Base-by-base conservation (phyloP, 805 yeast genomes). In the Schizosaccharomyces lindneri region DNA sequence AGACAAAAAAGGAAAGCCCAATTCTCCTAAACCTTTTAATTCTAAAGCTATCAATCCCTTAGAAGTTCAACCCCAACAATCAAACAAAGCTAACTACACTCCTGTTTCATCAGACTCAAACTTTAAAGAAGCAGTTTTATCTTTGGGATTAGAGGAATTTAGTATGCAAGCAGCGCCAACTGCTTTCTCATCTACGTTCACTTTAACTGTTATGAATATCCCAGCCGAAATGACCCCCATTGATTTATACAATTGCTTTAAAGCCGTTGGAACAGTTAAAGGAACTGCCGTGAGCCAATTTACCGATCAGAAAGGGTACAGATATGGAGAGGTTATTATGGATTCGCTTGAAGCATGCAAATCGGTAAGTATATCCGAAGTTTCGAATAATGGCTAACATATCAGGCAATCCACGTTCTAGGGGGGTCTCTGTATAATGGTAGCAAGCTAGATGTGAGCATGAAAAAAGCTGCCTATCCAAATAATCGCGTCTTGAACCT, bases 321-420 rank as follows among this genome's bases (percentile, higher is more conserved):
- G 66, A 19, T 59, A 55, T 59, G 65, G 64, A 9, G 64, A 64
- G 21, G 62, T 63, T 1, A 27, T 62, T 46, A 62, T 64, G 63
- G 61, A 55, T 36, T 51, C 31, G 19, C 29, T 41, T 41, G 60
- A 59, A 29, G 27, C 31, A 7, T 59, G 48, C 27, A 27, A 59
- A 19, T 17, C 19, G 13, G 60, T 59, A 59, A 55, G 43, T 24
- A 3, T 9, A 32, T 9, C 43, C 59, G 5, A 32, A 46, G 4
- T 1, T 43, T 46, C 21, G 57, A 17, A 51, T 24, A 2, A 19
- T 2, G 1, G 4, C 31, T 29, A 17, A 51, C 9, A 17, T 7
- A 19, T 3, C n/a, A 51, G 57, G 57, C 57, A 24, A 51, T 51
- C 9, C 15, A 29, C 7, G 9, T 17, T 9, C 27, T 51, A 5